Conservation (phyloP, 257 asterid genomes). For the Scutellaria galericulata region DNA sequence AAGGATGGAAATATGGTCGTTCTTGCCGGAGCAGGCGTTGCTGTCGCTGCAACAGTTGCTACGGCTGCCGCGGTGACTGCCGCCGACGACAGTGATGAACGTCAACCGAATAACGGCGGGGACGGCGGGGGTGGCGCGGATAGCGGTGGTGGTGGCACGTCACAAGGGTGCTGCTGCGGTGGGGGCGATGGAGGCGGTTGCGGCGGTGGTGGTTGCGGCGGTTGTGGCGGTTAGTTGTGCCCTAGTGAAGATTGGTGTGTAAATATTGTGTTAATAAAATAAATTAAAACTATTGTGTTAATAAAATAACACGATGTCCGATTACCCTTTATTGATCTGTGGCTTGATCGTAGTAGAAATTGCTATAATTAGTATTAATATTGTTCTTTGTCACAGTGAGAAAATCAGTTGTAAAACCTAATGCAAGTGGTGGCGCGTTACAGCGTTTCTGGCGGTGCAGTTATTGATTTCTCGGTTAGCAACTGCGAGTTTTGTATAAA, state of each 20-base stretch:
- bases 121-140: neutral
- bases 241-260: neutral
- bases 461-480: no score
- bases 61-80: slow-evolving; percentile 33
- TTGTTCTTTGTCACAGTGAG: neutral
- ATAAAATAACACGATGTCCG: no score
- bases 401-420: neutral
- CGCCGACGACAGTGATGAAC: neutral
- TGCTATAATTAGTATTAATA: no score
- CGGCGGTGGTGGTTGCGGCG: slow-evolving; percentile 37
- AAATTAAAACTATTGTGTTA: no score
- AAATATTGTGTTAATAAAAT: no score
- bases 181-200: slow-evolving; percentile 28
- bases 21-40: slow-evolving; percentile 39
- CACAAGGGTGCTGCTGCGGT: slow-evolving; percentile 35
- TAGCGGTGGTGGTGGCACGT: neutral
- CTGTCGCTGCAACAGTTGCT: slow-evolving; percentile 23
- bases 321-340: neutral
- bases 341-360: no score
- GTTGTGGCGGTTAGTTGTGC: slow-evolving; percentile 29
- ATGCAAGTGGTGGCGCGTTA: slow-evolving; percentile 19
- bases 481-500: no score
- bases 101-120: neutral
- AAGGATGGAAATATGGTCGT: slow-evolving; percentile 39
- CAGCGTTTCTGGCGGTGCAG: neutral